phyloP scores from a whole-genome alignment of 306 rosid species.

The Quillaja saponaria region DNA sequence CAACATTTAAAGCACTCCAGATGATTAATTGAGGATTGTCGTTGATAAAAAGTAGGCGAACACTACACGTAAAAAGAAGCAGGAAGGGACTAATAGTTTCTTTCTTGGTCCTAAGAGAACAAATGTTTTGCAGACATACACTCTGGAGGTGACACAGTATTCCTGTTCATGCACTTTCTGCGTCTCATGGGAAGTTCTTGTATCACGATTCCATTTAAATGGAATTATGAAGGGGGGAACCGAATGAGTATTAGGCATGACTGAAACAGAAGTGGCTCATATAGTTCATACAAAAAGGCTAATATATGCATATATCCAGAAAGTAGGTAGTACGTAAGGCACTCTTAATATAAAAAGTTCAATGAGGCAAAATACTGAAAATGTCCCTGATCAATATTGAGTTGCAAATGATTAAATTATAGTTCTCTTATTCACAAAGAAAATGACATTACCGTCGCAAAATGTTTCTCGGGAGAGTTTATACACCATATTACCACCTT shows the following conservation, averaged over 20 bases:
- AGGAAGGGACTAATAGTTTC: no score
- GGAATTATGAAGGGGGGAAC: no score
- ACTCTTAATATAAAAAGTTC: neutral
- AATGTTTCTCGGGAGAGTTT: slow-evolving; percentile 75
- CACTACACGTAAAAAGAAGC: no score
- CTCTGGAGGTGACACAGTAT: no score
- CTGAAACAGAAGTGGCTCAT: neutral
- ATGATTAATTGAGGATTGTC: no score
- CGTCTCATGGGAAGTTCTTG: no score
- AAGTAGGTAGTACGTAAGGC: neutral
- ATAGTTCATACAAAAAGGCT: neutral
- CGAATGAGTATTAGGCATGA: neutral
- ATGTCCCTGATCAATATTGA: neutral
- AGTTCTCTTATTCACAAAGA: neutral
- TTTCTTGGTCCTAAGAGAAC: no score
- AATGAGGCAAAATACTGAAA: neutral
- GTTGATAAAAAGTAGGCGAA: no score
- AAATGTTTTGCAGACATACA: no score
- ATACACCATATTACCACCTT: slow-evolving; percentile 55
- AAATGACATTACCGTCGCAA: slow-evolving; percentile 65
- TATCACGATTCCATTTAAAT: no score
- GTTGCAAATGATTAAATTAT: neutral
- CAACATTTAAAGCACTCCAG: no score
- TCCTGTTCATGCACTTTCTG: no score
- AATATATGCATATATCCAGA: neutral